phyloP scores from a whole-genome alignment of 2,329 filamentous ascomycete genomes.

The Hypoxylon rubiginosum region DNA sequence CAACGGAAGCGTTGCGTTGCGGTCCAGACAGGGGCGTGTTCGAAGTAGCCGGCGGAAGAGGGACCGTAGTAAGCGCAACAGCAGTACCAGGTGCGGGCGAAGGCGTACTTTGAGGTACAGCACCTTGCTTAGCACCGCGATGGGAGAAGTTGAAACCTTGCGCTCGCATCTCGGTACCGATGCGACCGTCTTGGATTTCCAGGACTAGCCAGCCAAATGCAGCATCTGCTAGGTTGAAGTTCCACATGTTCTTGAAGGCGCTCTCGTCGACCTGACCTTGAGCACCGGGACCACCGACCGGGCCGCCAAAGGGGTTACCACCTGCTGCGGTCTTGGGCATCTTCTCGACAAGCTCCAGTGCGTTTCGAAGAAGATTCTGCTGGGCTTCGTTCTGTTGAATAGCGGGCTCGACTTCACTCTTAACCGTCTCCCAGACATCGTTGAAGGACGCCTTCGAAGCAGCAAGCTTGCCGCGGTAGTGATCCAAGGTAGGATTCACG shows the following conservation, averaged over 20 bases:
- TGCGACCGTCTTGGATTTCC: slow-evolving; percentile 94
- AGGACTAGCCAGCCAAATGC: slow-evolving; percentile 96
- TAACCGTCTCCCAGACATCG: slow-evolving; percentile 99
- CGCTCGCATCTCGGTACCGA: slow-evolving; percentile 98
- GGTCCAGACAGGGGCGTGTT: slow-evolving; percentile 51
- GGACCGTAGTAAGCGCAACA: slow-evolving; percentile 49
- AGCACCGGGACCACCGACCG: slow-evolving; percentile 76
- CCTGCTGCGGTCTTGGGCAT: slow-evolving; percentile 97
- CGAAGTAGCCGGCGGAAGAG: slow-evolving; percentile 23
- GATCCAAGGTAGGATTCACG: slow-evolving; percentile 96
- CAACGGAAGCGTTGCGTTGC: slow-evolving; percentile 53
- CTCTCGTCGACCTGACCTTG: slow-evolving; percentile 96
- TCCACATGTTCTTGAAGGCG: slow-evolving; percentile 99
- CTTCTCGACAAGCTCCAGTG: slow-evolving; percentile 93
- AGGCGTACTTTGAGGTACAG: slow-evolving; percentile 55
- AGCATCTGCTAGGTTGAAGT: slow-evolving; percentile 97
- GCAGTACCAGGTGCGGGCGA: slow-evolving; percentile 55
- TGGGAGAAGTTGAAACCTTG: slow-evolving; percentile 99
- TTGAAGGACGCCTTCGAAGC: slow-evolving; percentile 99
- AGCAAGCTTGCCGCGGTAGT: slow-evolving; percentile 97
- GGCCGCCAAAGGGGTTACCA: slow-evolving; percentile 95
- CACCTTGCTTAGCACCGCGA: slow-evolving; percentile 83
- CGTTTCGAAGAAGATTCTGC: slow-evolving; percentile 90
- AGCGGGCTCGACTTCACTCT: slow-evolving; percentile 93
- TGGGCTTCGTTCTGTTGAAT: slow-evolving; percentile 95